Conservation (phyloP, 2,329 filamentous ascomycete genomes). For the Chaetomiaceae sp. region DNA sequence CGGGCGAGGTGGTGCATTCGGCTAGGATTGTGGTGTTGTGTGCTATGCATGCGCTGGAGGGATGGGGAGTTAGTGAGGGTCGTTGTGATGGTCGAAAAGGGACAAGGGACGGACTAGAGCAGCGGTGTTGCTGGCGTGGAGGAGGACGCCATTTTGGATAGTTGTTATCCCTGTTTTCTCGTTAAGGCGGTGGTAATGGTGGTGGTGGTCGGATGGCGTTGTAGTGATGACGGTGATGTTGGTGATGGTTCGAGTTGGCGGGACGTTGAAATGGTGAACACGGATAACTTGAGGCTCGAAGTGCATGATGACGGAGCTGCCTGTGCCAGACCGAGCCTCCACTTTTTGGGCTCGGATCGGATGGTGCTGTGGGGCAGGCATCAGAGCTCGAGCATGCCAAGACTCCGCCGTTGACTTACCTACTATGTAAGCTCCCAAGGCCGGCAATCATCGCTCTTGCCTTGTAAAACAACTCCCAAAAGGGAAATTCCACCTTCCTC, state of each 20-base stretch:
- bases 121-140: conserved; percentile 63
- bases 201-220: not conserved
- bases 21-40: conserved; percentile 88
- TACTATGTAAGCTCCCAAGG: too few relatives aligned
- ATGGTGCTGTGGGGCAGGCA: not conserved
- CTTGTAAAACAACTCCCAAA: too few relatives aligned
- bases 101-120: conserved; percentile 60
- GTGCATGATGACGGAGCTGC: conserved; percentile 11
- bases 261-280: too few relatives aligned
- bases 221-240: too few relatives aligned
- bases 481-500: too few relatives aligned
- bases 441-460: too few relatives aligned
- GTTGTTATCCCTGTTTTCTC: too few relatives aligned
- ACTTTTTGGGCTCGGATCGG: not conserved
- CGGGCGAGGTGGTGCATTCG: conserved; percentile 84
- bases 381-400: not conserved
- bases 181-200: not conserved
- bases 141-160: conserved; percentile 60
- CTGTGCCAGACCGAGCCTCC: not conserved
- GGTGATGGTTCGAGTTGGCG: too few relatives aligned
- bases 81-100: not conserved
- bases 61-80: conserved; percentile 10
- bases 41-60: conserved; percentile 78
- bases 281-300: too few relatives aligned
- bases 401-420: too few relatives aligned